Evolutionary conservation across 176 grass and related monocot genomes (phyloP), one percentile per base, ranked within the genome.

Genomic region (Hsuehochloa calcarea): DNA sequence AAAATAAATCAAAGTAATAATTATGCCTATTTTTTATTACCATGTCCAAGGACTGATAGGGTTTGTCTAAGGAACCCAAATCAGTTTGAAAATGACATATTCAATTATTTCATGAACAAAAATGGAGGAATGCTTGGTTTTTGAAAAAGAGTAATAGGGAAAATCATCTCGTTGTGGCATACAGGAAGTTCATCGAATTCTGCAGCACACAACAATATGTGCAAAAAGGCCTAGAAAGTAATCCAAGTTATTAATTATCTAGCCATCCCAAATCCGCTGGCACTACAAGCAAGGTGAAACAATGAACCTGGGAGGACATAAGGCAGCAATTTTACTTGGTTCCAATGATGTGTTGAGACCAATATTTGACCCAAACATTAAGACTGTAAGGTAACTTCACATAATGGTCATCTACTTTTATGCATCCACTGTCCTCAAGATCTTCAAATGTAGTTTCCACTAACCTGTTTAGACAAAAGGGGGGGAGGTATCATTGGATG

Each of bases 141-240:
- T 20, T 38, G 22, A 3, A 70, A 85, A 47, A 68, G 35, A 66
- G 11, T 38, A n/a, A 68, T 39, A 46, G 61, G 70, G 46, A 65
- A 77, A 80, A 70, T 82, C 17, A 98, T 93, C 96, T 98, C 96
- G 65, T 98, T 98, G 82, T 98, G 96, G 49, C 92, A 87, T 72
- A 98, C 96, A 93, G 93, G 96, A 85, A 95, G 96, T 77, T 98
- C 96, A 47, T 95, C 83, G 89, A 90, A 98, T 93, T 98, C 96
- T 44, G 96, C 82, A 19, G 93, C 93, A 85, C 89, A 89, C 4
- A 93, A 98, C 54, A 98, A 73, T 90, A 98, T 90, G 81, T 92
- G 84, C 88, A 98, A 85, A 88, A 95, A 95, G 60, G 87, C 88
- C 96, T 98, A 85, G 7, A 80, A 71, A 29, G 59, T n/a, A 72